Evolutionary conservation across 495 filamentous ascomycete genomes (phyloP).

Genomic region (Penicillium daleae): DNA sequence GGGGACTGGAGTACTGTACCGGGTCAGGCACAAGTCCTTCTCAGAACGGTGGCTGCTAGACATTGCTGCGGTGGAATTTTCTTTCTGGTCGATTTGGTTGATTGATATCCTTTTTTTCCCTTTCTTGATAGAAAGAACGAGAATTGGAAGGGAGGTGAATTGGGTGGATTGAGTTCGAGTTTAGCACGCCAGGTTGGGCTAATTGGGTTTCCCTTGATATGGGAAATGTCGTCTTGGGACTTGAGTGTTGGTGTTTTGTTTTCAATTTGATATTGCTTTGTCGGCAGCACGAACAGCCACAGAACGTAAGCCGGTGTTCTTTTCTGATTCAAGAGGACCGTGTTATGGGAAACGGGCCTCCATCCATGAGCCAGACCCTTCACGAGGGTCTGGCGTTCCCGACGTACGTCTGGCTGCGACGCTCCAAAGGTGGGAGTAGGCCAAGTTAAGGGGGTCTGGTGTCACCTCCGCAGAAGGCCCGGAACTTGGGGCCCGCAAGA

Average conservation of each 20-base stretch:
- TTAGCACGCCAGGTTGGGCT: slow-evolving; percentile 28
- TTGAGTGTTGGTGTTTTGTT: not conserved
- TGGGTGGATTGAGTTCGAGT: slow-evolving; percentile 10
- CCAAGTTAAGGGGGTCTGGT: slow-evolving; percentile 96
- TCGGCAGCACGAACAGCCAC: slow-evolving; percentile 32
- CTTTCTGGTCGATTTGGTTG: not conserved
- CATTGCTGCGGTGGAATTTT: slow-evolving; percentile 45
- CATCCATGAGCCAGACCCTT: slow-evolving; percentile 55
- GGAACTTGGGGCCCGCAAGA: slow-evolving; percentile 86
- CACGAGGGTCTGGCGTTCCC: slow-evolving; percentile 52
- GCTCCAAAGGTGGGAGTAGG: slow-evolving; percentile 39
- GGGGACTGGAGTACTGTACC: slow-evolving; percentile 78
- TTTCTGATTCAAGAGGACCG: slow-evolving; percentile 30
- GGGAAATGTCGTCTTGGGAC: not conserved
- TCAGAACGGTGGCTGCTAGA: slow-evolving; percentile 67
- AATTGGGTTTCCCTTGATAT: slow-evolving; percentile 1
- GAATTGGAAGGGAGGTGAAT: not conserved
- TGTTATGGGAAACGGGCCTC: slow-evolving; percentile 41
- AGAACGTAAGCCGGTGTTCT: slow-evolving; percentile 36
- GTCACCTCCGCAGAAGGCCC: slow-evolving; percentile 94
- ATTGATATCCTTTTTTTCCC: not conserved
- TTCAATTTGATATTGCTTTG: slow-evolving; percentile 12
- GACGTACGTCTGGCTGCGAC: slow-evolving; percentile 47
- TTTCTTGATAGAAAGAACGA: not conserved
- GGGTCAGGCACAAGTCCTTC: slow-evolving; percentile 55